Evolutionary conservation across 2,329 filamentous ascomycete species (phyloP).

Genomic region (Fusarium staphyleae): DNA sequence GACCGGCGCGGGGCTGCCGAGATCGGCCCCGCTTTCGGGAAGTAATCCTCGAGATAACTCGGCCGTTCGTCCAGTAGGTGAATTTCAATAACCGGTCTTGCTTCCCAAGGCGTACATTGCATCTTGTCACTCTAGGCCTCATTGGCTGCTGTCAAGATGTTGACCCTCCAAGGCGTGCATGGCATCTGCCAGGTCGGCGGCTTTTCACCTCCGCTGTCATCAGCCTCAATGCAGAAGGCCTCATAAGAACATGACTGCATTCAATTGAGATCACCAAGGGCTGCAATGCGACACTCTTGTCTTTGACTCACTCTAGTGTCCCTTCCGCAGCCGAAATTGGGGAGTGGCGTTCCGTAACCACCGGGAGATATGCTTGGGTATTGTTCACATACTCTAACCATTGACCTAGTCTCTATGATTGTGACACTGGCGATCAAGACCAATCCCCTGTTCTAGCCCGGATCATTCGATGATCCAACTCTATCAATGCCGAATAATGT

Average conservation of each 20-base stretch:
- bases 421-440: no score
- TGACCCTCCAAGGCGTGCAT: constrained; percentile 16
- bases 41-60: neutral
- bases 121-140: constrained; percentile 3
- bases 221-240: constrained; percentile 26
- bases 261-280: neutral
- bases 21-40: neutral
- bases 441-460: neutral
- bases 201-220: constrained; percentile 14
- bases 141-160: neutral
- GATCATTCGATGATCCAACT: neutral
- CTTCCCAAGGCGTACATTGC: constrained; percentile 22
- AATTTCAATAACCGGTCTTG: neutral
- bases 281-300: no score
- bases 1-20: constrained; percentile 14
- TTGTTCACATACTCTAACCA: no score
- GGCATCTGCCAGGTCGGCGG: constrained; percentile 21
- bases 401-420: no score
- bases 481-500: constrained; percentile 11
- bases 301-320: no score
- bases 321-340: no score
- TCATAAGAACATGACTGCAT: constrained; percentile 5
- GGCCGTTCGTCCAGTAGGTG: constrained; percentile 6
- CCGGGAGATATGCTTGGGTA: no score
- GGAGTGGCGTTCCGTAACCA: no score